These are phyloP conservation scores for Combretum micranthum DNA, from an alignment of 345 rosid genomes.

Conservation along the genomic window DNA sequence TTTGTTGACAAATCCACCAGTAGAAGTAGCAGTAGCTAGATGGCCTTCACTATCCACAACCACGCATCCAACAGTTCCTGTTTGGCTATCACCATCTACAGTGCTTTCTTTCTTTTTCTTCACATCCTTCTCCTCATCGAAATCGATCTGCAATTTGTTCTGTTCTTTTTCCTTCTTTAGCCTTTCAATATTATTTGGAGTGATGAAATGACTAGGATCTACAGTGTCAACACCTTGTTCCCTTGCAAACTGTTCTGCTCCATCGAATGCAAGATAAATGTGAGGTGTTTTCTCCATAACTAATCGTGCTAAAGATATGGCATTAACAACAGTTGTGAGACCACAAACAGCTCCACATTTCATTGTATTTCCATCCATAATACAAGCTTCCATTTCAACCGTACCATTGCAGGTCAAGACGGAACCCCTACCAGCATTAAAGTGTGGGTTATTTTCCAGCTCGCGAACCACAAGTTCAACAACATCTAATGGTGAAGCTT, in stretches of 20 bases:
- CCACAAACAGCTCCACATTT: slow-evolving; percentile 92
- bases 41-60: slow-evolving; percentile 66
- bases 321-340: slow-evolving; percentile 73
- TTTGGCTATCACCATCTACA: slow-evolving; percentile 45
- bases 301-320: slow-evolving; percentile 73
- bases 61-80: too few species aligned
- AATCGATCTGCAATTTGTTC: slow-evolving; percentile 71
- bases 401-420: too few species aligned
- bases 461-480: slow-evolving; percentile 85
- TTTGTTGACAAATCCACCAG: slow-evolving; percentile 87
- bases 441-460: too few species aligned
- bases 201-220: too few species aligned
- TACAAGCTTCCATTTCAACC: too few species aligned
- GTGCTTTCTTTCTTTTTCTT: slow-evolving; percentile 9
- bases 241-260: too few species aligned
- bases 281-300: slow-evolving; percentile 97
- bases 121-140: slow-evolving; percentile 24
- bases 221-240: too few species aligned
- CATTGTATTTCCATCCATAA: too few species aligned
- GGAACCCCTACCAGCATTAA: too few species aligned
- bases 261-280: too few species aligned
- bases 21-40: slow-evolving; percentile 87
- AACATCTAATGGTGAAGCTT: slow-evolving; percentile 64
- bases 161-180: slow-evolving; percentile 72
- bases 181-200: too few species aligned